Base-by-base conservation (phyloP, 768 basidiomycete species). In the Serpula lacrymans region DNA sequence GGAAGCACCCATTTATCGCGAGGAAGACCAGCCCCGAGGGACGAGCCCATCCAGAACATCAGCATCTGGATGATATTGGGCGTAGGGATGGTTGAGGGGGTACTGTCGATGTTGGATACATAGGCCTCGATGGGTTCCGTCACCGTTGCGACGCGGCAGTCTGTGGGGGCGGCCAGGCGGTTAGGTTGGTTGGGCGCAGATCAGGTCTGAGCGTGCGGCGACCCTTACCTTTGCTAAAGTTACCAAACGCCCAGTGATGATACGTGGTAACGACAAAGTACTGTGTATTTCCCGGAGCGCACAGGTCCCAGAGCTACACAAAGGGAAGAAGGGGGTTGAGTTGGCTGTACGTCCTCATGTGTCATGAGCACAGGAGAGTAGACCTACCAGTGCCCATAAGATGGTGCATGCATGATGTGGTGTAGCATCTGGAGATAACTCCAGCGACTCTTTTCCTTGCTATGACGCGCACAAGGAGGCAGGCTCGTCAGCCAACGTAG, bases 231-330 rank as follows among this genome's bases (percentile, higher is more conserved):
- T 24, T 5, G 25, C 46, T 54, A 16, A 52, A 23, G 10, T 21
- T 29, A 5, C 52, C 49, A 11, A 49, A 51, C 4, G 46, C 43
- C 49, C 52, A 48, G 0, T 45, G n/a, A 5, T 52, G 39, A 27
- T 54, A 49, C n/a, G 33, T 48, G 3, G 47, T 51, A 41, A 49
- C 26, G 20, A 45, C 16, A 36, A 54, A 51, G 34, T 32, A 47
- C 11, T 35, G 48, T 24, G 45, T 49, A 5, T 45, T 14, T 21
- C 32, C 6, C 14, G 42, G 32, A 12, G 14, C 16, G 12, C 54
- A 55, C 6, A 47, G 23, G 23, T 45, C 47, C 49, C 47, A 54
- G 3, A 49, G 44, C 54, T 55, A 21, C n/a, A n/a, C n/a, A n/a
- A n/a, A n/a, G 8, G 8, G 12, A 11, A 17, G 3, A 7, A 21